Evolutionary conservation across 164 flowering plant genomes (phyloP).

Genomic region (Kingdonia uniflora): DNA sequence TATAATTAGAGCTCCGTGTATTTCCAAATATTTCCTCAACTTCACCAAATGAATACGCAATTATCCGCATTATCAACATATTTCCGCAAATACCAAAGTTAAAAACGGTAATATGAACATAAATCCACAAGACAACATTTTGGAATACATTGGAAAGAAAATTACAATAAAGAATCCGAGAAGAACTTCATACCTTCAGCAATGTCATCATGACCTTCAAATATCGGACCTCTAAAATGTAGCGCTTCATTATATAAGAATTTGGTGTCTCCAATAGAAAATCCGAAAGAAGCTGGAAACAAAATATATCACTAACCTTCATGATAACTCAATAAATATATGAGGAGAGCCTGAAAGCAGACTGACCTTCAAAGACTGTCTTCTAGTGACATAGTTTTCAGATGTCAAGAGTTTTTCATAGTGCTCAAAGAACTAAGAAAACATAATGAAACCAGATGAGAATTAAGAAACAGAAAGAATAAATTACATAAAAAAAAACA

Average conservation of each 20-base stretch:
- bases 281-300: constrained; percentile 80
- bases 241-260: constrained; percentile 86
- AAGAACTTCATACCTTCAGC: constrained; percentile 16
- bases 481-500: neutral
- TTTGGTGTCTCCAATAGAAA: constrained; percentile 90
- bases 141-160: no score
- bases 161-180: no score
- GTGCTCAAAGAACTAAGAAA: constrained; percentile 72
- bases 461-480: constrained; percentile 4
- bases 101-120: no score
- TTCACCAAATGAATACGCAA: no score
- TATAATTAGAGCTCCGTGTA: no score
- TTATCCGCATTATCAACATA: no score
- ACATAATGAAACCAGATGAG: constrained; percentile 13
- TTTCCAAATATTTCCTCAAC: no score
- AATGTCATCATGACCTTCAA: constrained; percentile 44
- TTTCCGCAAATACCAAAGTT: no score
- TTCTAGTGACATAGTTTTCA: constrained; percentile 86
- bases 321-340: neutral
- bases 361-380: constrained; percentile 93
- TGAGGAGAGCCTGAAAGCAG: neutral
- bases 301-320: constrained; percentile 12
- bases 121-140: no score
- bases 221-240: constrained; percentile 68
- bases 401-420: constrained; percentile 78